phyloP scores from a whole-genome alignment of 371 early-diverging fungal genomes.

The Choanephora cucurbitarum region DNA sequence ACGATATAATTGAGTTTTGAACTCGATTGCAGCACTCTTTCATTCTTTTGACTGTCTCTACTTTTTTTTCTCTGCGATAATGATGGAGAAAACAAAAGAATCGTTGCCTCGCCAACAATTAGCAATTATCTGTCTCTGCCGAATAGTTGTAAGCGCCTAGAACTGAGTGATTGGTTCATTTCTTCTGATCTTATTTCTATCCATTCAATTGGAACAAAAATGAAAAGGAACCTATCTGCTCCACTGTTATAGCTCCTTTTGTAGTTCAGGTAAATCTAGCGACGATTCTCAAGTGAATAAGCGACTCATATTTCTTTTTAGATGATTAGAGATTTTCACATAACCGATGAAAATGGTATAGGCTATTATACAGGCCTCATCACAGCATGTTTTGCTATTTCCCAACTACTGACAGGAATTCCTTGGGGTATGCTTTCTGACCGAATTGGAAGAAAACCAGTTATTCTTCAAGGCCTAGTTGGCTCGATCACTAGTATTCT shows the following conservation, averaged over 20 bases:
- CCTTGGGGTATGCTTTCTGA: slow-evolving; percentile 72
- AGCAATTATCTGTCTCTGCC: slow-evolving; percentile 52
- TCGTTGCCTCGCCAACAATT: slow-evolving; percentile 61
- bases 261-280: slow-evolving; percentile 40
- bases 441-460: slow-evolving; percentile 71
- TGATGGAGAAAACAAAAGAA: slow-evolving; percentile 19
- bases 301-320: no score
- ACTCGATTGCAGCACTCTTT: no score
- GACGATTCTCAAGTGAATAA: slow-evolving; percentile 12
- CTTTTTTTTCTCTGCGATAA: slow-evolving; percentile 2
- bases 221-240: slow-evolving; percentile 67
- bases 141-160: slow-evolving; percentile 38
- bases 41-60: no score
- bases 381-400: slow-evolving; percentile 63
- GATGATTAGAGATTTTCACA: slow-evolving; percentile 63
- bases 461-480: slow-evolving; percentile 77
- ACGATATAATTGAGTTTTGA: no score
- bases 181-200: slow-evolving; percentile 2
- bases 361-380: slow-evolving; percentile 70
- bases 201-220: no score
- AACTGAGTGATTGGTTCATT: not conserved
- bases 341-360: slow-evolving; percentile 53
- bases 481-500: slow-evolving; percentile 70
- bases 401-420: slow-evolving; percentile 60
- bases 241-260: slow-evolving; percentile 66